Conservation (phyloP, 768 basidiomycete genomes). For the Sporobolomyces roseus region DNA sequence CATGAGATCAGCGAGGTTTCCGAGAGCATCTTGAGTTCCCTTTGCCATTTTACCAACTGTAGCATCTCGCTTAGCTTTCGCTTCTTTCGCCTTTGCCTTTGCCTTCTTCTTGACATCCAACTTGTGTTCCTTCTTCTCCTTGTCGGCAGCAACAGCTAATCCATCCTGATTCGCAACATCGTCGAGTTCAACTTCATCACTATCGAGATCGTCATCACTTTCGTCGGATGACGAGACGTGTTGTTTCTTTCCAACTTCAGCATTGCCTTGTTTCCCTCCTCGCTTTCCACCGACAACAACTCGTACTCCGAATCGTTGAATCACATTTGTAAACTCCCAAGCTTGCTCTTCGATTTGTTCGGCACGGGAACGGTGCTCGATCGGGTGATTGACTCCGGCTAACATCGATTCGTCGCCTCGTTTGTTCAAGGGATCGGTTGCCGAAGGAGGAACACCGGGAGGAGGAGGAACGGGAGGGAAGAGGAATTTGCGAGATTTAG, state of each 20-base stretch:
- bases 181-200: slow-evolving; percentile 22
- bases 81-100: slow-evolving; percentile 32
- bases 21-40: slow-evolving; percentile 48
- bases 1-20: slow-evolving; percentile 48
- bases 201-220: slow-evolving; percentile 29
- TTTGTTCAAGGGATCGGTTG: slow-evolving; percentile 51
- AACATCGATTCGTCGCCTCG: slow-evolving; percentile 50
- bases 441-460: slow-evolving; percentile 49
- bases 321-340: slow-evolving; percentile 48
- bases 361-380: slow-evolving; percentile 48
- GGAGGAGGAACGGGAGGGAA: slow-evolving; percentile 50
- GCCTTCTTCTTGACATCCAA: slow-evolving; percentile 43
- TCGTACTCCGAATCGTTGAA: slow-evolving; percentile 42
- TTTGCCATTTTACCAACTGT: slow-evolving; percentile 49
- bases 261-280: slow-evolving; percentile 48
- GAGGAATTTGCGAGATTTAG: slow-evolving; percentile 47
- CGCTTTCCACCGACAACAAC: slow-evolving; percentile 45
- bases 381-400: slow-evolving; percentile 47
- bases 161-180: slow-evolving; percentile 23
- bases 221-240: slow-evolving; percentile 13
- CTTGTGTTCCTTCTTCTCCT: slow-evolving; percentile 47
- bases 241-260: slow-evolving; percentile 34
- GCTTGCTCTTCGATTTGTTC: slow-evolving; percentile 52
- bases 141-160: slow-evolving; percentile 31
- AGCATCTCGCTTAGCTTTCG: slow-evolving; percentile 50